Evolutionary conservation across 192 early-diverging fungal genomes (phyloP).

Genomic region (Piromyces finnis): DNA sequence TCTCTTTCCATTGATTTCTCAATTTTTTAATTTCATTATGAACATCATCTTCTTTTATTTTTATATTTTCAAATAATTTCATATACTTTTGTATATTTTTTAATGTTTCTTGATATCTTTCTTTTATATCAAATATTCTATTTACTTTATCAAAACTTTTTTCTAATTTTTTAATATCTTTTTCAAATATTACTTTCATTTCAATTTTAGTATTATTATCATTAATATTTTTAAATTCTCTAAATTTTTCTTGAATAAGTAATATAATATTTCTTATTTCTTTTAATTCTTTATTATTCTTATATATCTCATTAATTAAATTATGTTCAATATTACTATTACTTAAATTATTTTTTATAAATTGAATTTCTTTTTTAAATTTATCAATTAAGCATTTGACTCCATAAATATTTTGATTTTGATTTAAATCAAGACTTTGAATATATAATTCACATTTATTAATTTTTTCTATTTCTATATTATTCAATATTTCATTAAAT

Average conservation of each 20-base stretch:
- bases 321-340: not conserved
- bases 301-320: not conserved
- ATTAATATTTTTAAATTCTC: not conserved
- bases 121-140: not conserved
- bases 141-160: not conserved
- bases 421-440: not conserved
- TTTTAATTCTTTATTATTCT: not conserved
- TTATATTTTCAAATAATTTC: not conserved
- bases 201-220: not conserved
- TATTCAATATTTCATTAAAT: not conserved
- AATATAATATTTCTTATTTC: not conserved
- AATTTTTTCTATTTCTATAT: not conserved
- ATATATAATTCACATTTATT: not conserved
- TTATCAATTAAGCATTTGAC: not conserved
- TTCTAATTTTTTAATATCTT: not conserved
- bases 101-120: not conserved
- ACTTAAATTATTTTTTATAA: not conserved
- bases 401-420: not conserved
- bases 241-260: not conserved
- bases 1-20: not conserved
- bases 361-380: not conserved
- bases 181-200: not conserved
- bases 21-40: not conserved
- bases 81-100: not conserved
- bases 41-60: not conserved